Conservation (phyloP, 2,329 filamentous ascomycete genomes). For the Lithohypha guttulata region DNA sequence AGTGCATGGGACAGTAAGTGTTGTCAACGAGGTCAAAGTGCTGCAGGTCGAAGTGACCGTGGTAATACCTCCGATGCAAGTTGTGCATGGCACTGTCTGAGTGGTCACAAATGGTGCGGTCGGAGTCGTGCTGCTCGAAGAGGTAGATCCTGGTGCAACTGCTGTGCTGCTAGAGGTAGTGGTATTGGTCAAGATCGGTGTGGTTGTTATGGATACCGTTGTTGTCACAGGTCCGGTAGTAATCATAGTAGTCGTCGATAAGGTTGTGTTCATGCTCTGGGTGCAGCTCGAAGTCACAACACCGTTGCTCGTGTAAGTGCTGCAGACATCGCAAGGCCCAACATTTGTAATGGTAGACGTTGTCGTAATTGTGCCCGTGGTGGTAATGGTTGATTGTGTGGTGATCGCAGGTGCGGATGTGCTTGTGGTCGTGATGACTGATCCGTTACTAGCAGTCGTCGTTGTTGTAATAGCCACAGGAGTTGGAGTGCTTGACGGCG, state of each 20-base stretch:
- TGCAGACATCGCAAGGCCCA: slow-evolving; percentile 1
- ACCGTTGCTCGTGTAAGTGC: slow-evolving; percentile 2
- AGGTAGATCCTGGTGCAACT: not conserved
- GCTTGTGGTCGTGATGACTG: not conserved
- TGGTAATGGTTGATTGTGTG: not conserved
- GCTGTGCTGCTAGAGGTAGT: not conserved
- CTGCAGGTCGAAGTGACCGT: slow-evolving; percentile 8
- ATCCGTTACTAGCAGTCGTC: not conserved
- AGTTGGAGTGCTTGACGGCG: not conserved
- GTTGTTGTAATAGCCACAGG: not conserved
- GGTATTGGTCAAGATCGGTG: not conserved
- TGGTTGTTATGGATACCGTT: no score
- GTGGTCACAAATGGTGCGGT: slow-evolving; percentile 5
- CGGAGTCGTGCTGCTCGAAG: not conserved
- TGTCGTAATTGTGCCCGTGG: not conserved
- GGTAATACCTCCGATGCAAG: slow-evolving; percentile 3
- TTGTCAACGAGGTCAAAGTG: slow-evolving; percentile 1
- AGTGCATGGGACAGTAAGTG: slow-evolving; percentile 2
- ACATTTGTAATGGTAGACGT: slow-evolving; percentile 8
- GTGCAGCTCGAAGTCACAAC: not conserved
- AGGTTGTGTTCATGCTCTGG: slow-evolving; percentile 6
- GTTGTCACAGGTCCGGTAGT: slow-evolving; percentile 2
- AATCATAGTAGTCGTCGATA: not conserved
- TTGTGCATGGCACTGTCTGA: not conserved
- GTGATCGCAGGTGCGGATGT: not conserved